Evolutionary conservation across 305 asterid genomes (phyloP), one percentile per base, ranked within the genome.

Genomic region (Andrographis paniculata): DNA sequence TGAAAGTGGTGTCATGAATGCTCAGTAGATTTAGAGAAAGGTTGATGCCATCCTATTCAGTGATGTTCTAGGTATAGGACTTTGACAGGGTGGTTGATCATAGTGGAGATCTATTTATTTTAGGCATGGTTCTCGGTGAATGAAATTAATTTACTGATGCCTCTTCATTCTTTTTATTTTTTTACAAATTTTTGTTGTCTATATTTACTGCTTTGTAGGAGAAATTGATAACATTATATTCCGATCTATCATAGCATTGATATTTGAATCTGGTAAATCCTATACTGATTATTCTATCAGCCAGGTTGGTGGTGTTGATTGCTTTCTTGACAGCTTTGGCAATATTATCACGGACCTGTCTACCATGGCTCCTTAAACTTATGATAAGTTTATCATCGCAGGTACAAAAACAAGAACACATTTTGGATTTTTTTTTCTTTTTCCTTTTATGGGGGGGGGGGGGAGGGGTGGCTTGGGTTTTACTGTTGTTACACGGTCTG

Each of bases 301-400:
- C 74, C 96, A 91, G 99, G 95, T 76, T 87, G 93, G 83, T 87
- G 75, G 62, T 72, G 64, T 84, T 91, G 91, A 63, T 91, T 53
- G 73, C 74, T 45, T 91, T 87, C 76, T 70, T 87, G 84, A 92
- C 87, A 31, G 77, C 70, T 67, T 53, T 91, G 45, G 50, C 95
- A 36, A 68, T 91, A 62, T 64, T 84, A 65, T 69, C 94, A 20
- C 70, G 96, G 78, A 91, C 95, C 38, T 80, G 93, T 56, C 85
- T 87, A 38, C 99, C 99, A 52, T 87, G 94, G 99, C 81, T 80
- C 75, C 79, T 91, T 72, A 91, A 87, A 76, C 84, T 91, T 66
- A 91, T 91, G 99, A 84, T 83, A 69, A 87, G 96, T 72, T 72
- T 91, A 69, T 87, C 96, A 41, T 87, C 99, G 21, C 99, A 91